Evolutionary conservation across 1,139 yeast species (phyloP).

Genomic region (Saccharomyces pastorianus): DNA sequence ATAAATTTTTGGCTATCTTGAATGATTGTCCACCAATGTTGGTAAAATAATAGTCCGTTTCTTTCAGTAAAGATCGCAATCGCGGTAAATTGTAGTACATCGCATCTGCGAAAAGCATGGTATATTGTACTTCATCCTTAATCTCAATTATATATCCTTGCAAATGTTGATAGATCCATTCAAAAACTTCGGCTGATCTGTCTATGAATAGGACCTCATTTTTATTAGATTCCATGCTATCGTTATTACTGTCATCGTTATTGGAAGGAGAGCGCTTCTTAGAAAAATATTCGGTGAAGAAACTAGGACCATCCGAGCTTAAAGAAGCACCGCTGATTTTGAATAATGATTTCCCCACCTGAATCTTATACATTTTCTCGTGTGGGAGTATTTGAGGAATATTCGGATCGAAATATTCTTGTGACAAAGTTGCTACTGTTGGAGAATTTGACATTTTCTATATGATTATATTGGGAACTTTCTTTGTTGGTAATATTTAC

Average conservation of each 20-base stretch:
- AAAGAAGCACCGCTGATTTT: constrained; percentile 71
- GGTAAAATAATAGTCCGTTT: constrained; percentile 49
- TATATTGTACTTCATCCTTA: constrained; percentile 50
- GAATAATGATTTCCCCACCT: constrained; percentile 59
- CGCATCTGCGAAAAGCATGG: constrained; percentile 64
- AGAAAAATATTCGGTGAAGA: constrained; percentile 40
- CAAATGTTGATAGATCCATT: constrained; percentile 57
- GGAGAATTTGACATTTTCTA: not conserved
- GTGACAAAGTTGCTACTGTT: constrained; percentile 1
- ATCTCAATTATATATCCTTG: constrained; percentile 69
- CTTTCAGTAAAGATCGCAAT: constrained; percentile 42
- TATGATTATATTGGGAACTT: not conserved
- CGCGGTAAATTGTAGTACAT: constrained; percentile 59
- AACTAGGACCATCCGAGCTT: constrained; percentile 62
- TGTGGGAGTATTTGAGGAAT: constrained; percentile 57
- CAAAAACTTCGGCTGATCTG: constrained; percentile 65
- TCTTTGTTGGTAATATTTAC: not conserved
- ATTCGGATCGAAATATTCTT: constrained; percentile 20
- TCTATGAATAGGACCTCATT: constrained; percentile 57
- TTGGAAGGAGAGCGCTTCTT: constrained; percentile 1
- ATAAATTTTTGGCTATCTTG: constrained; percentile 47
- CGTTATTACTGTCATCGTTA: not conserved
- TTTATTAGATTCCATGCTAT: constrained; percentile 14
- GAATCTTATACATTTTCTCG: constrained; percentile 60
- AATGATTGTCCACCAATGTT: constrained; percentile 56